phyloP scores from a whole-genome alignment of 306 rosid species.

The Medicago lupulina region DNA sequence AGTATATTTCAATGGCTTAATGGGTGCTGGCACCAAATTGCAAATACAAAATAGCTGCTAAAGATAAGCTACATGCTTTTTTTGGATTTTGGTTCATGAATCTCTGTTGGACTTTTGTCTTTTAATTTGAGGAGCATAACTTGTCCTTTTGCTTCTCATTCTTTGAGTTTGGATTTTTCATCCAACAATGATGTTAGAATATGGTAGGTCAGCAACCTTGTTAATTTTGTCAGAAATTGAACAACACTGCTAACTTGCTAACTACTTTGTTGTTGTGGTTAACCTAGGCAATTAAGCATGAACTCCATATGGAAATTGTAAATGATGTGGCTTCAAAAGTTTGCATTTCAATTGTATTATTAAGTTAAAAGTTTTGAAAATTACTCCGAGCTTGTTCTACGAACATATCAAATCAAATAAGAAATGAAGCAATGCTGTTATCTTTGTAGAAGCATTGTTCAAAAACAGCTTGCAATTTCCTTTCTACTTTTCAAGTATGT shows the following conservation, averaged over 20 bases:
- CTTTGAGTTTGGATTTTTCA: not conserved
- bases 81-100: slow-evolving; percentile 1
- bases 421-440: no score
- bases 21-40: not conserved
- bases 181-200: not conserved
- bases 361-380: no score
- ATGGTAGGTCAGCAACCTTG: not conserved
- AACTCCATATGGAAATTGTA: not conserved
- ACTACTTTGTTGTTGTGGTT: not conserved
- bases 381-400: no score
- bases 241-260: not conserved
- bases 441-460: no score
- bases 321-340: not conserved
- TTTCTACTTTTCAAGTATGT: no score
- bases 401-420: no score
- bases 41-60: slow-evolving; percentile 12
- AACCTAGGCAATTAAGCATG: not conserved
- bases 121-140: not conserved
- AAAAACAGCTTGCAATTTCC: no score
- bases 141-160: not conserved
- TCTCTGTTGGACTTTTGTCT: slow-evolving; percentile 14
- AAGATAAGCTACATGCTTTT: slow-evolving; percentile 21
- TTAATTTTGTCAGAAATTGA: not conserved
- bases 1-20: slow-evolving; percentile 25
- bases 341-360: not conserved